phyloP scores from a whole-genome alignment of 2,329 filamentous ascomycete genomes.

The Diplodia seriata region DNA sequence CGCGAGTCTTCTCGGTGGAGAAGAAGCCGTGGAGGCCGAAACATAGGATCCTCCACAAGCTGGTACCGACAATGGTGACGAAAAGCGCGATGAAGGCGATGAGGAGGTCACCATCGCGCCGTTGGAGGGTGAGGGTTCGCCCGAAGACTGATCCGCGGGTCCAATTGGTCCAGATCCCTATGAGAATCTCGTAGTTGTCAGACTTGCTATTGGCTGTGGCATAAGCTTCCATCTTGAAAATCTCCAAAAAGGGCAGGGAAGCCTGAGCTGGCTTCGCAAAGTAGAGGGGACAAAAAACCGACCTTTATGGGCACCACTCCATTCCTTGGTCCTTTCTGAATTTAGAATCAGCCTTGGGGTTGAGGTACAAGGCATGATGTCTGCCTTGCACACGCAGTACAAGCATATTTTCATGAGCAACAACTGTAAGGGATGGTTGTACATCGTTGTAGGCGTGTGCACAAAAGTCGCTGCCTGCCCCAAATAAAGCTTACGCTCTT shows the following conservation, averaged over 20 bases:
- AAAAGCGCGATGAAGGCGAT: conserved; percentile 49
- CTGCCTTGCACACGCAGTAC: background rate
- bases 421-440: background rate
- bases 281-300: background rate
- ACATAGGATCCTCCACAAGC: conserved; percentile 38
- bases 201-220: background rate
- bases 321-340: background rate
- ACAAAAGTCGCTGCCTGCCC: background rate
- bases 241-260: background rate
- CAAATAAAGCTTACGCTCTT: background rate
- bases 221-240: background rate
- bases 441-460: background rate
- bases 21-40: conserved; percentile 37
- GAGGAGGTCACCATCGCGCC: conserved; percentile 42
- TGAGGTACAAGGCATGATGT: background rate
- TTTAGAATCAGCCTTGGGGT: background rate
- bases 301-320: background rate
- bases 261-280: background rate
- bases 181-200: conserved; percentile 34
- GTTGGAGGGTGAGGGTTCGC: conserved; percentile 44
- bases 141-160: conserved; percentile 43
- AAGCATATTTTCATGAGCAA: background rate
- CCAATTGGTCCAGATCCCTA: conserved; percentile 46
- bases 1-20: conserved; percentile 34
- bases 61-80: conserved; percentile 37